Evolutionary conservation across 805 yeast species (phyloP).

Genomic region (Clavispora carvajalis): DNA sequence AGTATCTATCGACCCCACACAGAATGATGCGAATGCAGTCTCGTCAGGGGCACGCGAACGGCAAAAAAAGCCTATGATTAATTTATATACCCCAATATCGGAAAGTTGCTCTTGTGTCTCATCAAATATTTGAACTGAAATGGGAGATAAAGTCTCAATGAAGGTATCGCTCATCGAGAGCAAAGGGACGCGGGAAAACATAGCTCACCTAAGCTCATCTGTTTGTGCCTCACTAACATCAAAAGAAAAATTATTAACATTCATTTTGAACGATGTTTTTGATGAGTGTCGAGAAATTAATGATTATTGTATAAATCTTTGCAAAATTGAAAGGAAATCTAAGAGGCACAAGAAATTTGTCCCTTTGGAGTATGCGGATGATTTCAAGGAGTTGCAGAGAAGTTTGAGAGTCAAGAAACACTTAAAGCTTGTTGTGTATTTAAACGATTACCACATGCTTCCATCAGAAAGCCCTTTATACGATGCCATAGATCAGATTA

Average conservation of each 20-base stretch:
- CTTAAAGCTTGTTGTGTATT: constrained; percentile 25
- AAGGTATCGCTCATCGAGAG: background rate
- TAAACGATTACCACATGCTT: background rate
- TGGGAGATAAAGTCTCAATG: background rate
- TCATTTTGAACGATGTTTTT: constrained; percentile 2
- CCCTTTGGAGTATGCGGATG: constrained; percentile 31
- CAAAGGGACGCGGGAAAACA: background rate
- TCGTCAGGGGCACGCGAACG: background rate
- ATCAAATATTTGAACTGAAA: background rate
- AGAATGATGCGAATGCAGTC: background rate
- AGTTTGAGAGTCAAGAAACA: constrained; percentile 45
- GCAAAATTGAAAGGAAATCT: constrained; percentile 36
- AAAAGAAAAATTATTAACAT: constrained; percentile 1
- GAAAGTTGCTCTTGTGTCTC: background rate
- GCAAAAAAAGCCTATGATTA: background rate
- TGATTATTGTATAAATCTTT: constrained; percentile 1
- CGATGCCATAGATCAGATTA: constrained; percentile 9
- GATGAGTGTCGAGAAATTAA: background rate
- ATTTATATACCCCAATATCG: background rate
- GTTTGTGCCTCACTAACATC: background rate
- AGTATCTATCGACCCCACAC: background rate
- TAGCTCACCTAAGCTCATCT: background rate
- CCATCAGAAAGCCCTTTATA: constrained; percentile 13
- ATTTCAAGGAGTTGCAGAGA: constrained; percentile 39
- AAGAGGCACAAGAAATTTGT: constrained; percentile 41